These are phyloP conservation scores for Straminergon stramineum DNA, from an alignment of 225 moss, liverwort and hornwort species.

Conservation along the genomic window DNA sequence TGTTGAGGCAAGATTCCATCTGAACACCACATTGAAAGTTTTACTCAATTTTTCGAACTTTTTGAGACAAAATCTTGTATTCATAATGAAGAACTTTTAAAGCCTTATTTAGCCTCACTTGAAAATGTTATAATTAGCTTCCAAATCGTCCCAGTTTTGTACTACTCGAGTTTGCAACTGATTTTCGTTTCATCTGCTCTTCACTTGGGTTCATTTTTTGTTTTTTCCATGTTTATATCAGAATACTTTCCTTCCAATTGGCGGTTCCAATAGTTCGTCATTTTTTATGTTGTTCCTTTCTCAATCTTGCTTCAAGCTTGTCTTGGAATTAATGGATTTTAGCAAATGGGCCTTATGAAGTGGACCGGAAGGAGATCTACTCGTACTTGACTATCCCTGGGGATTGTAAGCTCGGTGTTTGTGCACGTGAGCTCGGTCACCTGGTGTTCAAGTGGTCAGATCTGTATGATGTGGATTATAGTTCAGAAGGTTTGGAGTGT, in stretches of 20 bases:
- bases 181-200: neutral
- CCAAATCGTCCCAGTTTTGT: neutral
- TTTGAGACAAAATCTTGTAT: neutral
- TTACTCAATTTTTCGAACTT: too few species aligned
- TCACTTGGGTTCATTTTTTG: neutral
- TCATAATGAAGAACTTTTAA: neutral
- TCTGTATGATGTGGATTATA: conserved; percentile 32
- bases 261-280: neutral
- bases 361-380: conserved; percentile 24
- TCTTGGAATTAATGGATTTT: neutral
- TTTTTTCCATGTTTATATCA: neutral
- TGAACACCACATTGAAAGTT: neutral
- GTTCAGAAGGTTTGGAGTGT: conserved; percentile 15
- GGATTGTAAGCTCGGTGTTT: conserved; percentile 32
- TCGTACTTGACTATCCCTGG: conserved; percentile 29
- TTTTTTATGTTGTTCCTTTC: neutral
- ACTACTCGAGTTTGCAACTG: too few species aligned
- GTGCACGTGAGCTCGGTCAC: conserved; percentile 36
- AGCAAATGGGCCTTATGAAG: neutral
- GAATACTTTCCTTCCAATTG: neutral
- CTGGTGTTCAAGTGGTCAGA: conserved; percentile 36
- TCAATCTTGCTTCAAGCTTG: neutral
- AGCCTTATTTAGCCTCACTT: neutral
- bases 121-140: neutral
- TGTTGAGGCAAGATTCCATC: neutral